Evolutionary conservation across 306 rosid species (phyloP), one percentile per base, ranked within the genome.

Genomic region (Alnus glutinosa): DNA sequence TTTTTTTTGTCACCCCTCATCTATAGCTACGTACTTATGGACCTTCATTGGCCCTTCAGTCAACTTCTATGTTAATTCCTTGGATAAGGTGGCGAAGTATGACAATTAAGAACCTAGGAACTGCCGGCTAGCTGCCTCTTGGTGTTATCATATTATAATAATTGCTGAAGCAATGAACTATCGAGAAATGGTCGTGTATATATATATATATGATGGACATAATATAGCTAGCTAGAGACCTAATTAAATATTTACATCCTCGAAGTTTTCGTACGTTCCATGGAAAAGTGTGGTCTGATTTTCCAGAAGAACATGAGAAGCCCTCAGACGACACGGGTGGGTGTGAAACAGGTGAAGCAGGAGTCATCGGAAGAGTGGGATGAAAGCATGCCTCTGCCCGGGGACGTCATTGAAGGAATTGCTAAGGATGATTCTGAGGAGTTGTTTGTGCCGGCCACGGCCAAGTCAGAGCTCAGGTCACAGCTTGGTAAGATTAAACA

Each of bases 291-390:
- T 9, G 34, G 36, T 71, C 52, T 47, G 37, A 32, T 37, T 74
- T 6, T 30, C 19, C 77, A 61, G 70, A 63, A 75, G 72, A 7
- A 83, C 13, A 83, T 87, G 94, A 80, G 80, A n/a, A 48, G 77
- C 54, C 62, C 59, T 71, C 80, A 80, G 61, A 18, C 28, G 61
- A 91, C 80, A 2, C 68, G 76, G 16, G 90, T 89, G 10, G 87
- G 96, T 55, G 94, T 91, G 82, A 91, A 85, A 76, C 87, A 86
- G 78, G 96, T 90, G 82, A 90, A 82, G 84, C 94, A 88, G 85
- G 90, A 87, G 70, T 66, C 52, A 55, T 16, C 69, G 9, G 88
- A 89, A 28, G 97, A 93, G 54, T 93, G 97, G 96, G 88, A 87
- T 23, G 92, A 86, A 68, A 84, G 81, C 83, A 89, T 90, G 97